Percentiles rank a stretch among this genome's conserved stretches.
Conservation (phyloP, 2,329 filamentous ascomycete species). For the Pyrenochaeta sp. region DNA sequence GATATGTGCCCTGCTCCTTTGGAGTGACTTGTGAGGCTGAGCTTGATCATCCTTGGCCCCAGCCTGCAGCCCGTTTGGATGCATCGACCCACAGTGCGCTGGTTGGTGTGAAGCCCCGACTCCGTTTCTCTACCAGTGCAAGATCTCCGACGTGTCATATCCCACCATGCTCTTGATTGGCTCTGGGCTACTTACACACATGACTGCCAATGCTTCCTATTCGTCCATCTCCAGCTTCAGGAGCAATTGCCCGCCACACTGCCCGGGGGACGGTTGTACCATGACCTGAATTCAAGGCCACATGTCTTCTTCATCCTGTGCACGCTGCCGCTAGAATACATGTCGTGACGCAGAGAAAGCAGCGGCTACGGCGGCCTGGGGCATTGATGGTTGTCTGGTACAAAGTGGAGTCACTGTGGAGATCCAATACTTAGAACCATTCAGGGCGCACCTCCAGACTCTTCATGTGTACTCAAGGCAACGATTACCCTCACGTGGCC, state of each 20-base stretch:
- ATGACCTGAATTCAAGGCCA: conserved; percentile 6
- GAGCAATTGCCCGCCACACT: background rate
- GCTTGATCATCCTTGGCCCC: conserved; percentile 16
- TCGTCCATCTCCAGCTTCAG: conserved; percentile 16
- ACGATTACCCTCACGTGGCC: background rate
- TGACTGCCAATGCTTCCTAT: conserved; percentile 19
- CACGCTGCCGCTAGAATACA: conserved; percentile 15
- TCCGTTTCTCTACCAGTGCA: conserved; percentile 12
- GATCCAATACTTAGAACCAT: conserved; percentile 17
- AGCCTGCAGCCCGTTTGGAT: conserved; percentile 31
- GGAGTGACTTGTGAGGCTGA: conserved; percentile 16
- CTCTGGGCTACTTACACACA: conserved; percentile 7
- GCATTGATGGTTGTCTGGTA: conserved; percentile 13
- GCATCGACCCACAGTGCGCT: conserved; percentile 25
- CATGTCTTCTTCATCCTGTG: conserved; percentile 6
- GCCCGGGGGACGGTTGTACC: conserved; percentile 6
- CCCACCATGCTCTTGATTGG: conserved; percentile 26
- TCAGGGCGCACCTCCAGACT: conserved; percentile 17
- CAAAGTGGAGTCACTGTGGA: conserved; percentile 22
- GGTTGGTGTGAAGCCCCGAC: conserved; percentile 28
- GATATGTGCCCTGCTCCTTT: conserved; percentile 5
- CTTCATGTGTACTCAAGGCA: background rate
- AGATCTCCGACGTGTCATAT: conserved; percentile 37
- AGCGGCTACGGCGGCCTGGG: conserved; percentile 14
- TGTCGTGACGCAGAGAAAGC: conserved; percentile 1